Base-by-base conservation (phyloP, 2,329 filamentous ascomycete species). In the Colletotrichum karsti region DNA sequence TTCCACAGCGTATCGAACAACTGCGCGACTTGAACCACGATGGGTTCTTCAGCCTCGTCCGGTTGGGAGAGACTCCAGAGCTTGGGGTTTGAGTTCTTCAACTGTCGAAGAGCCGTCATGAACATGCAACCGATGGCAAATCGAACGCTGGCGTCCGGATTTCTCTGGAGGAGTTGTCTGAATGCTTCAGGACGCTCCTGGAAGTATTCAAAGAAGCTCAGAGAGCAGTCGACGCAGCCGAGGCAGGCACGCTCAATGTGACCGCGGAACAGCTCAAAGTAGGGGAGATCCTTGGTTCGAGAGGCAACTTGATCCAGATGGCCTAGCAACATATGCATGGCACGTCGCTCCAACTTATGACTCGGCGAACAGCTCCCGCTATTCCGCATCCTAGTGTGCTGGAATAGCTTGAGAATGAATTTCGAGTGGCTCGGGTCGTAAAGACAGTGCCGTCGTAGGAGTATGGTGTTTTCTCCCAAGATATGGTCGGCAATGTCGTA, bases 281-380 rank as follows among this genome's bases (percentile, higher is more conserved):
- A 87, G 0, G 90, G 86, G 2, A 88, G 75, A 42, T 94, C 92
- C 76, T 92, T 93, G 4, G 88, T 85, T 63, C 93, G 88, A 50
- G 91, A 88, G 12, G 93, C 87, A 44, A 97, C 85, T 74, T 95
- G 92, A 72, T 95, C 92, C 39, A 97, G 80, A 72, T 95, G 92
- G 56, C 87, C 84, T 3, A 93, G 75, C 1, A 87, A 82, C 68
- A 88, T 84, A 13, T 81, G 79, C 73, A 93, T 81, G 3, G 87
- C 87, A 18, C 67, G 71, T 71, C 87, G 84, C 15, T 85, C 78
- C 13, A 80, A 75, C 8, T 46, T 33, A n/a, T 68, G 65, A 30
- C 15, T 26, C 7, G 33, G 35, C 1, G 85, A 85, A 73, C 87
- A 89, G n/a, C 78, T 77, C 0, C 81, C 80, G 8, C 78, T 75